Evolutionary conservation across 176 grass and related monocot genomes (phyloP).

Genomic region (Zoysia pacifica): DNA sequence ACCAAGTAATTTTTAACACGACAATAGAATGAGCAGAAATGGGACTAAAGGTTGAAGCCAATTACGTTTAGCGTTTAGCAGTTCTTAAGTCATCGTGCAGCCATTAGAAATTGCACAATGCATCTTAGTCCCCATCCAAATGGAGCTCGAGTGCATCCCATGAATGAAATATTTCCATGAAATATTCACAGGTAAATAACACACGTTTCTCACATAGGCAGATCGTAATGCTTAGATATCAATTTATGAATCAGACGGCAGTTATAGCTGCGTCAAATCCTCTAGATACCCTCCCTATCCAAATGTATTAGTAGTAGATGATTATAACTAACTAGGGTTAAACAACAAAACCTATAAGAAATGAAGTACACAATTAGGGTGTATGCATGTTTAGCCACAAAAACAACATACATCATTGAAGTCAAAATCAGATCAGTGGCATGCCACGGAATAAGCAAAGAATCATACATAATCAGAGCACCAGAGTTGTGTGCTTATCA

Average conservation of each 20-base stretch:
- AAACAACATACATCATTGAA: neutral
- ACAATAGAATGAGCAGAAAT: neutral
- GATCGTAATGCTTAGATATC: neutral
- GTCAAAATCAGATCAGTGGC: neutral
- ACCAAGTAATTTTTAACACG: conserved; percentile 10
- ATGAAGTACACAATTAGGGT: neutral
- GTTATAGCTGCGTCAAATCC: neutral
- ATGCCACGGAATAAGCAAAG: conserved; percentile 9
- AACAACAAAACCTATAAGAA: conserved; percentile 2
- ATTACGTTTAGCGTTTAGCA: neutral
- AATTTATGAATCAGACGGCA: conserved; percentile 17
- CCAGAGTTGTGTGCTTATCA: conserved; percentile 28
- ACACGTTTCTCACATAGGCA: neutral
- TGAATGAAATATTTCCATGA: neutral
- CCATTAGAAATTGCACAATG: neutral
- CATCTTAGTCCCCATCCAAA: neutral
- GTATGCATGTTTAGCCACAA: neutral
- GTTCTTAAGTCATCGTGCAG: neutral
- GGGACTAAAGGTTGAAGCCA: neutral
- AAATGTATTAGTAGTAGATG: conserved; percentile 9
- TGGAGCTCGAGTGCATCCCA: neutral
- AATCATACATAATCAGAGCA: conserved; percentile 9
- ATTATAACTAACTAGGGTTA: neutral
- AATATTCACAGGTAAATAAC: neutral
- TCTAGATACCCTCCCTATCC: neutral